These are phyloP conservation scores for Nakazawaea sp. DNA, from an alignment of 805 yeast genomes.

Conservation along the genomic window DNA sequence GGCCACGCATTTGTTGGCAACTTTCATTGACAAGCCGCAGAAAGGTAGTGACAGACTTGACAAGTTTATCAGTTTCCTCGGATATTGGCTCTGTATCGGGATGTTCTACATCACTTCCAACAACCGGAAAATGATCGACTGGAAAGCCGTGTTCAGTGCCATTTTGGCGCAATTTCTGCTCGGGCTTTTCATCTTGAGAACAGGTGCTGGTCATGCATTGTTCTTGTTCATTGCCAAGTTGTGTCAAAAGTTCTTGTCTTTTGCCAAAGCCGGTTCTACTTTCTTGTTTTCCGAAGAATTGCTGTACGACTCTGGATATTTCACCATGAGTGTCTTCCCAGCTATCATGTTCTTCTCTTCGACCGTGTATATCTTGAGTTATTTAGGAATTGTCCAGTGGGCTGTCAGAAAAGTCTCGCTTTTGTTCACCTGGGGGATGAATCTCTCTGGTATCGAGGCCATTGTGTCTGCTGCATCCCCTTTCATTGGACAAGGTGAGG, in stretches of 20 bases:
- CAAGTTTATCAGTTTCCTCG: constrained; percentile 53
- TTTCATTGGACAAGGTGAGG: constrained; percentile 60
- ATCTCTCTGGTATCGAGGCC: constrained; percentile 58
- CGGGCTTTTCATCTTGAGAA: constrained; percentile 55
- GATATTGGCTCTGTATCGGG: constrained; percentile 38
- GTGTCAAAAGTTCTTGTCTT: constrained; percentile 50
- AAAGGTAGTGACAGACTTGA: constrained; percentile 42
- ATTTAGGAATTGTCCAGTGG: constrained; percentile 58
- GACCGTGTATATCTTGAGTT: constrained; percentile 51
- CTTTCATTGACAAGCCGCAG: constrained; percentile 46
- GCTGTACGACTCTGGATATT: constrained; percentile 32
- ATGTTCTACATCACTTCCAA: constrained; percentile 39
- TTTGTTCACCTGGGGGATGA: constrained; percentile 54
- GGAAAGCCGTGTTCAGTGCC: constrained; percentile 58
- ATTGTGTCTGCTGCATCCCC: constrained; percentile 64
- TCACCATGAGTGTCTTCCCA: constrained; percentile 55
- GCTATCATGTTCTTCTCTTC: constrained; percentile 60
- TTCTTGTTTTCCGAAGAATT: constrained; percentile 40
- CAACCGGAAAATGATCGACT: constrained; percentile 36
- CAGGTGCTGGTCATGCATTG: constrained; percentile 52
- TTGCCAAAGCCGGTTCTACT: constrained; percentile 55
- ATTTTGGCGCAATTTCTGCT: constrained; percentile 52
- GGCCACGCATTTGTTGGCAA: constrained; percentile 41
- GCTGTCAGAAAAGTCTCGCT: constrained; percentile 46
- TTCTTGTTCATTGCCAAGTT: constrained; percentile 53